Percentiles rank a stretch among this genome's conserved stretches.
Conservation (phyloP, 164 flowering plant species). For the Vitis riparia region DNA sequence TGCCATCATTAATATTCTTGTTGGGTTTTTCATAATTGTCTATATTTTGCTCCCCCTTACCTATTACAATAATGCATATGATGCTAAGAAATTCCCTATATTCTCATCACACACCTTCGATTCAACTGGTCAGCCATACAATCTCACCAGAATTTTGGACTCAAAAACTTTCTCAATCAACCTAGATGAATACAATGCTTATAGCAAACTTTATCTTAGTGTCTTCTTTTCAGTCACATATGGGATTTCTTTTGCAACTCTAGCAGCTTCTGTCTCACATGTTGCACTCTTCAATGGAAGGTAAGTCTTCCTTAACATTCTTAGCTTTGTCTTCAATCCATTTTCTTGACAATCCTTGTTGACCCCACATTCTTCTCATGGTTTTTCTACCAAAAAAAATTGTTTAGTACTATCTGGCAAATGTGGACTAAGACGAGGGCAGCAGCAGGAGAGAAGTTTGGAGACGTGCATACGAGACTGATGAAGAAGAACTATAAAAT, state of each 20-base stretch:
- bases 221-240: slow-evolving; percentile 48
- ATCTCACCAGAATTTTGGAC: slow-evolving; percentile 37
- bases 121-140: slow-evolving; percentile 26
- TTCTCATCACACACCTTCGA: slow-evolving; percentile 34
- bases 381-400: too few relatives aligned
- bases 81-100: slow-evolving; percentile 60
- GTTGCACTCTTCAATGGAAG: slow-evolving; percentile 65
- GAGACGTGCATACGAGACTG: slow-evolving; percentile 65
- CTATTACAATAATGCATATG: slow-evolving; percentile 54
- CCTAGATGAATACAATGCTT: slow-evolving; percentile 27
- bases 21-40: slow-evolving; percentile 45
- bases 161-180: slow-evolving; percentile 33
- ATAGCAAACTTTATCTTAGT: slow-evolving; percentile 59
- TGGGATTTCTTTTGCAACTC: slow-evolving; percentile 57
- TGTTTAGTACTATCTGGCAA: slow-evolving; percentile 34
- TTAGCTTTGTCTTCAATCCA: not conserved
- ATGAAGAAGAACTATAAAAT: slow-evolving; percentile 70
- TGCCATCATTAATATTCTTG: slow-evolving; percentile 45
- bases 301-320: slow-evolving; percentile 22
- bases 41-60: slow-evolving; percentile 48
- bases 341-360: too few relatives aligned
- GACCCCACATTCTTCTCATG: too few relatives aligned
- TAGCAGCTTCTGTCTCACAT: slow-evolving; percentile 52
- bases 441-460: slow-evolving; percentile 11
- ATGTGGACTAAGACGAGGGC: slow-evolving; percentile 43